Evolutionary conservation across 139 green algal species (phyloP), one percentile per base, ranked within the genome.

Genomic region (Chlorella vulgaris): DNA sequence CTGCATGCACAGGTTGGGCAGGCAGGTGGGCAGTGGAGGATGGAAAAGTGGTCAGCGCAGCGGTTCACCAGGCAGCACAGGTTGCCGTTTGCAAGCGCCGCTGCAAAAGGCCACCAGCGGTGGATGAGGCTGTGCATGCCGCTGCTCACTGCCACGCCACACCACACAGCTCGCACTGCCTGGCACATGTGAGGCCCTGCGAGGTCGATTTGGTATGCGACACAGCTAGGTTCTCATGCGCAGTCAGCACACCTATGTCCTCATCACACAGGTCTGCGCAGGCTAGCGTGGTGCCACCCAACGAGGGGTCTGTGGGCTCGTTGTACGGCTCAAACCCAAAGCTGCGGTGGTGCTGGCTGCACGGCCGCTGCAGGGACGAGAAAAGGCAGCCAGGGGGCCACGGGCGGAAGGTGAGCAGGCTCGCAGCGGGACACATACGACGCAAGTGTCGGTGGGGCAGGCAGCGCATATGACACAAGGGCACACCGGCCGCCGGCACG

Each of bases 321-420:
- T 36, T 82, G 69, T 35, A 82, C 28, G 55, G 78, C 31, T 78
- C 70, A 19, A 78, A 51, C 2, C 66, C 65, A 2, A 43, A 22
- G 13, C 21, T 15, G 2, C 85, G 51, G 70, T 88, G 86, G n/a
- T 50, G 7, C 33, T 84, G 88, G 60, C 86, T 92, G 84, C 90
- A 93, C 26, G 90, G 90, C 26, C 88, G 84, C 78, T 82, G 76
- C 65, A 71, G 33, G 65, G 4, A 35, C 13, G 15, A 22, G 33
- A 3, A 31, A 31, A 4, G 35, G 4, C n/a, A 69, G 7, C 7
- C n/a, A 21, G 29, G 62, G 8, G 29, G 62, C 4, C 15, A n/a
- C n/a, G 58, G 58, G 21, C 22, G 21, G 58, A 10, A 29, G 15
- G 18, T 33, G 15, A 58, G 13, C 15, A 15, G 10, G 47, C 47